A percentile compares a stretch with the other conserved stretches of the same genome.
These are phyloP conservation scores for Ogataea haglerorum DNA, from an alignment of 805 yeast genomes.

Conservation along the genomic window DNA sequence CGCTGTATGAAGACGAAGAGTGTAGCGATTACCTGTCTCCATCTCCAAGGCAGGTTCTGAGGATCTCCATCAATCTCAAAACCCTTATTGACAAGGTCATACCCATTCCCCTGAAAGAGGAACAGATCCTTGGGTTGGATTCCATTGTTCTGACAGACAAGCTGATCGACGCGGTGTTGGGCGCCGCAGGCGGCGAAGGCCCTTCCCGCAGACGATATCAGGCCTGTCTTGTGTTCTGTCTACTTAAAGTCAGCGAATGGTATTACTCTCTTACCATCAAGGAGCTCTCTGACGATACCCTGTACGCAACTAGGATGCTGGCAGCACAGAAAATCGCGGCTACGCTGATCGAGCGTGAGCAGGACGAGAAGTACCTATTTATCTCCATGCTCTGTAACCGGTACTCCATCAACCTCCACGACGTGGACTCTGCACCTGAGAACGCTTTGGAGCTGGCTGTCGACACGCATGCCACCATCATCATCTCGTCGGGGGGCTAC, in stretches of 20 bases:
- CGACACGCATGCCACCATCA: constrained; percentile 74
- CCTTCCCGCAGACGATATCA: constrained; percentile 60
- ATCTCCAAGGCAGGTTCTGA: constrained; percentile 60
- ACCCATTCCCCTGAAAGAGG: constrained; percentile 57
- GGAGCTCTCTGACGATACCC: constrained; percentile 65
- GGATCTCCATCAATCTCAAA: constrained; percentile 73
- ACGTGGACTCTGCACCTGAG: constrained; percentile 58
- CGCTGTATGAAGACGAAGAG: constrained; percentile 29
- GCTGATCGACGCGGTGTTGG: constrained; percentile 57
- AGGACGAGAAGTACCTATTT: constrained; percentile 59
- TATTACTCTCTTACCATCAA: constrained; percentile 54
- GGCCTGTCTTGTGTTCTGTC: constrained; percentile 64
- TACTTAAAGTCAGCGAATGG: constrained; percentile 79
- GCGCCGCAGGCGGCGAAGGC: constrained; percentile 79
- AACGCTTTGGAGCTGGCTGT: constrained; percentile 83
- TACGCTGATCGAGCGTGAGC: constrained; percentile 59
- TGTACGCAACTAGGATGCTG: constrained; percentile 55
- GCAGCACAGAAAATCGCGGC: constrained; percentile 78
- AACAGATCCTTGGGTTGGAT: constrained; percentile 49
- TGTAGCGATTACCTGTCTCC: constrained; percentile 41
- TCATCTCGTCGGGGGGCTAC: constrained; percentile 77
- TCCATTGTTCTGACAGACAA: constrained; percentile 57
- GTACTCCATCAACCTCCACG: constrained; percentile 61
- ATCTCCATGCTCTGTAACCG: constrained; percentile 75
- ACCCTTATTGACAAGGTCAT: constrained; percentile 66